Percentiles rank a stretch among this genome's conserved stretches.
Evolutionary conservation across 257 asterid genomes (phyloP).

Genomic region (Jasminum sambac): DNA sequence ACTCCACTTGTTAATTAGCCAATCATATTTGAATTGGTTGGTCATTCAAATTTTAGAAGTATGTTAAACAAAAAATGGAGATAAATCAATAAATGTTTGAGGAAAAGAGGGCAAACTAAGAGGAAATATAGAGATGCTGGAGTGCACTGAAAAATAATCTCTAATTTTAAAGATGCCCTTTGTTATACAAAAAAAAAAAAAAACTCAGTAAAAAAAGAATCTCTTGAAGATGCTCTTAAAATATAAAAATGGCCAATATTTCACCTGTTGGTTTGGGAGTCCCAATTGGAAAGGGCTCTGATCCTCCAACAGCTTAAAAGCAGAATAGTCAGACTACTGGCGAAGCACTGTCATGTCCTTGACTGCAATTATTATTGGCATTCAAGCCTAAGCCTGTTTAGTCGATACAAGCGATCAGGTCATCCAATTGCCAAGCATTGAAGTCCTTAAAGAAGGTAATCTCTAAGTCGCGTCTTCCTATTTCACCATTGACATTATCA

Average conservation of each 20-base stretch:
- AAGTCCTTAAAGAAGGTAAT: constrained; percentile 26
- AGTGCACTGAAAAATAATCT: too few species aligned
- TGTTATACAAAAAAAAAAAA: too few species aligned
- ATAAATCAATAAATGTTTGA: too few species aligned
- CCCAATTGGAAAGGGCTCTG: constrained; percentile 51
- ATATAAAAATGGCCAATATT: background rate
- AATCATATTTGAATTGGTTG: too few species aligned
- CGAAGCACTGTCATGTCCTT: constrained; percentile 20
- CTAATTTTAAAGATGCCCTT: too few species aligned
- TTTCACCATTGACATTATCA: constrained; percentile 24
- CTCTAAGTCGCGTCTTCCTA: constrained; percentile 32
- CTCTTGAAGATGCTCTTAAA: too few species aligned
- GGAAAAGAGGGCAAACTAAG: too few species aligned
- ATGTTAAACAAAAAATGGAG: too few species aligned
- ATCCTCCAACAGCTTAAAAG: constrained; percentile 71
- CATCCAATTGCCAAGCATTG: constrained; percentile 24
- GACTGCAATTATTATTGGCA: constrained; percentile 12
- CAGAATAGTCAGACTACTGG: constrained; percentile 38
- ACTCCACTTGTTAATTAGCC: too few species aligned
- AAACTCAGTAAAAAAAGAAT: too few species aligned
- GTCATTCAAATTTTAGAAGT: too few species aligned
- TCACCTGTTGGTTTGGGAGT: constrained; percentile 59
- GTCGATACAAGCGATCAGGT: constrained; percentile 26
- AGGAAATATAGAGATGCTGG: too few species aligned
- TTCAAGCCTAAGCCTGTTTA: constrained; percentile 17